Percentiles rank a stretch among this genome's conserved stretches.
phyloP scores from a whole-genome alignment of 1,139 yeast genomes.

The Yamadazyma trypodendri region DNA sequence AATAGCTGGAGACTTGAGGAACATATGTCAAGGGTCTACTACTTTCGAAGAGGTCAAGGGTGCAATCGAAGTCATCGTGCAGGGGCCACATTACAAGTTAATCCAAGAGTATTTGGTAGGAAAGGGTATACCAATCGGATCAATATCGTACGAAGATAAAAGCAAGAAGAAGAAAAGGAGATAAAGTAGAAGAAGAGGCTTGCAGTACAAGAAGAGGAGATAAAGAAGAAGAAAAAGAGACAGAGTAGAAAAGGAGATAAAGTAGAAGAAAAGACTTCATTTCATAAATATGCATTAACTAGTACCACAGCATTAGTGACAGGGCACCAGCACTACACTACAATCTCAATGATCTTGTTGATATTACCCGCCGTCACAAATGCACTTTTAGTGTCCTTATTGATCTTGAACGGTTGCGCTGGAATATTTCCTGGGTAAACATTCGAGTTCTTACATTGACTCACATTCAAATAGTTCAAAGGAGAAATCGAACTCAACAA shows the following conservation, averaged over 20 bases:
- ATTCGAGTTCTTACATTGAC: conserved; percentile 67
- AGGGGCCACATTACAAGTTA: conserved; percentile 80
- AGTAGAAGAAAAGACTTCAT: too few relatives aligned
- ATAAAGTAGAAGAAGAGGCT: too few relatives aligned
- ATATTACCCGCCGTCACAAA: conserved; percentile 57
- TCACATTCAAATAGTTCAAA: conserved; percentile 53
- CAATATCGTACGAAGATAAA: conserved; percentile 68
- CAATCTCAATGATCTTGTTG: conserved; percentile 56
- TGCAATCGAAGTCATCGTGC: conserved; percentile 71
- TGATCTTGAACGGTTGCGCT: conserved; percentile 53
- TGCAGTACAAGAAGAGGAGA: too few relatives aligned
- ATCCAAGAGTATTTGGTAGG: conserved; percentile 56
- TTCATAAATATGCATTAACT: too few relatives aligned
- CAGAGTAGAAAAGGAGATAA: too few relatives aligned
- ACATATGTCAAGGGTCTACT: conserved; percentile 86
- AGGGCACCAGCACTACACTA: too few relatives aligned
- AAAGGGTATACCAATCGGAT: conserved; percentile 68
- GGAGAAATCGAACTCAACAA: conserved; percentile 57
- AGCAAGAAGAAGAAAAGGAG: conserved; percentile 52
- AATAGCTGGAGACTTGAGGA: conserved; percentile 67
- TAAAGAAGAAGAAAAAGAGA: too few relatives aligned
- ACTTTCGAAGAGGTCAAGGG: conserved; percentile 65
- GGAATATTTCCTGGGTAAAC: conserved; percentile 56
- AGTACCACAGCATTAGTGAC: too few relatives aligned
- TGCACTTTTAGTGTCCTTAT: conserved; percentile 53